phyloP scores from a whole-genome alignment of 176 grass and related monocot genomes.

The Urochloa ruziziensis region DNA sequence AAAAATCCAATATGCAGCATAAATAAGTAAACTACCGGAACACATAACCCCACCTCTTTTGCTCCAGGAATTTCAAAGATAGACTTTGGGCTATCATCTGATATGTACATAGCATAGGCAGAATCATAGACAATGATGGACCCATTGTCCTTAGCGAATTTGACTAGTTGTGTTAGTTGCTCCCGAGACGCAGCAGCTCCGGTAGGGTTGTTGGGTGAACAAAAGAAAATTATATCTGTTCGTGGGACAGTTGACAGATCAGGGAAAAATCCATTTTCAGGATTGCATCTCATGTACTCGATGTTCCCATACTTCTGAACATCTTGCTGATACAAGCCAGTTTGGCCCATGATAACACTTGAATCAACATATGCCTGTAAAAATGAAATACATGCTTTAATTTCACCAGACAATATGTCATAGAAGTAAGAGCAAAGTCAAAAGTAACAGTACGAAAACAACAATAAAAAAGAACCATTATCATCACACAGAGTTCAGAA shows the following conservation, averaged over 20 bases:
- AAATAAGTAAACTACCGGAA: not conserved
- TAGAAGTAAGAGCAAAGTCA: not conserved
- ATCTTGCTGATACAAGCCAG: slow-evolving; percentile 74
- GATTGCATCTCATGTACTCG: slow-evolving; percentile 87
- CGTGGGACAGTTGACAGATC: slow-evolving; percentile 66
- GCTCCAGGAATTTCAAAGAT: slow-evolving; percentile 98
- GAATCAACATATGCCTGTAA: slow-evolving; percentile 91
- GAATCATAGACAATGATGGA: slow-evolving; percentile 96
- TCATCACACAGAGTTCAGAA: not conserved
- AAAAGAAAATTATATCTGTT: slow-evolving; percentile 93
- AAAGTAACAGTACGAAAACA: slow-evolving; percentile 1
- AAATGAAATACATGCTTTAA: slow-evolving; percentile 23
- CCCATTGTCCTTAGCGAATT: slow-evolving; percentile 84
- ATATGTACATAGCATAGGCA: slow-evolving; percentile 97
- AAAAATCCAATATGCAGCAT: not conserved
- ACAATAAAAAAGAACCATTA: not conserved
- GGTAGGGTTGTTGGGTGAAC: slow-evolving; percentile 95
- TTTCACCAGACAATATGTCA: not conserved
- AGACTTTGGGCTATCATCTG: slow-evolving; percentile 73
- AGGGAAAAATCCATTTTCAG: slow-evolving; percentile 89
- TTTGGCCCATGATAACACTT: slow-evolving; percentile 91
- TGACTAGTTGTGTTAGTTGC: slow-evolving; percentile 69
- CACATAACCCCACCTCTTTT: slow-evolving; percentile 63
- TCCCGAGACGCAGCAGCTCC: slow-evolving; percentile 77
- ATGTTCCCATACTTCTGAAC: slow-evolving; percentile 81